These are phyloP conservation scores for Phoenix roebelenii DNA, from an alignment of 176 grass and related monocot species.

Conservation along the genomic window DNA sequence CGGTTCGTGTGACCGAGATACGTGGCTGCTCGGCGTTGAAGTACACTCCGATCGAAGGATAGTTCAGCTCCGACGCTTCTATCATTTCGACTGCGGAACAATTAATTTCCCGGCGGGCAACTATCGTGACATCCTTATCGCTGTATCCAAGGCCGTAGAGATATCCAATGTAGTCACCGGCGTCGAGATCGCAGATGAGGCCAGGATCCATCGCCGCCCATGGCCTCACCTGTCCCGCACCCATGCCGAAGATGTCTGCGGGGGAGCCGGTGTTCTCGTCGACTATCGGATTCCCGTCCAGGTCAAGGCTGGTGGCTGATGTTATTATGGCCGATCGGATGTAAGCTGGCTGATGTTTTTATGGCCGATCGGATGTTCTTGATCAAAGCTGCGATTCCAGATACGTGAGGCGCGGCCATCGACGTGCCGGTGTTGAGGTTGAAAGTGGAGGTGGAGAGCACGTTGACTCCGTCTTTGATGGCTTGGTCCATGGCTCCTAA, in stretches of 20 bases:
- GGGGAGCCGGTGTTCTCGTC: conserved; percentile 22
- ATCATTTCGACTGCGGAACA: conserved; percentile 18
- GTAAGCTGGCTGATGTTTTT: conserved; percentile 44
- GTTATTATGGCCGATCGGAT: conserved; percentile 72
- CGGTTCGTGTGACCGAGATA: conserved; percentile 27
- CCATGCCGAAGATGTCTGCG: conserved; percentile 32
- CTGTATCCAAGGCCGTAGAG: conserved; percentile 36
- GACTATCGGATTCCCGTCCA: conserved; percentile 23
- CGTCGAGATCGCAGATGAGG: conserved; percentile 40
- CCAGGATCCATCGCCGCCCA: conserved; percentile 38
- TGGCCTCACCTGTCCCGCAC: conserved; percentile 38
- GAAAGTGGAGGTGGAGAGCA: conserved; percentile 9
- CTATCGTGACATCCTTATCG: neutral
- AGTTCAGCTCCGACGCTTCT: conserved; percentile 33
- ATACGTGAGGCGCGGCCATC: conserved; percentile 55
- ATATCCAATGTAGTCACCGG: conserved; percentile 36
- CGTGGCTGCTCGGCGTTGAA: neutral
- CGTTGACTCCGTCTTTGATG: too few relatives aligned
- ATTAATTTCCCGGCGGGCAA: conserved; percentile 1
- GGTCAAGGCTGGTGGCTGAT: conserved; percentile 26
- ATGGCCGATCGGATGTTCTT: conserved; percentile 61
- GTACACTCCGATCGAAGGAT: conserved; percentile 34
- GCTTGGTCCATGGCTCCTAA: too few relatives aligned
- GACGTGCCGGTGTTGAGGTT: conserved; percentile 56
- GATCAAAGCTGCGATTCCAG: conserved; percentile 38